Base-by-base conservation (phyloP, 345 rosid genomes). In the Crucihimalaya himalaica region DNA sequence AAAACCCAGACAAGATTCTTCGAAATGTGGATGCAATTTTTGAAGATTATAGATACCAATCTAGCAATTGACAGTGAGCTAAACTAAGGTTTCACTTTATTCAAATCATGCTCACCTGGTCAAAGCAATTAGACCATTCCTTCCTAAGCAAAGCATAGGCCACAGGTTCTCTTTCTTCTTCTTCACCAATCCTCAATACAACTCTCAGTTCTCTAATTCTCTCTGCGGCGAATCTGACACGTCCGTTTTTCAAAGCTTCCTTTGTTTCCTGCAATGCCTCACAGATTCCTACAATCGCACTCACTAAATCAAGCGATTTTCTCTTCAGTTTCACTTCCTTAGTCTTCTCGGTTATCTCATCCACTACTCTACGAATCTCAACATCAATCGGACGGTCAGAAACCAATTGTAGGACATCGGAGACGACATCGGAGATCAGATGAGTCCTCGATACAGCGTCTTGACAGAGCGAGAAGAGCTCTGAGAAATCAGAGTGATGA, bases 81-180 rank as follows among this genome's bases (percentile, higher is more conserved):
- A 42, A 27, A 56, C 20, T 19, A 42, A 48, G 43, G 51, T 27
- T 74, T 14, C 45, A 48, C 55, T 46, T 40, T 42, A 63, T 53
- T 32, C 59, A 15, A 39, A 6, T 8, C 34, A 35, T 19, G 8
- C 67, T 76, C 84, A 92, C 99, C 92, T 87, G 87, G 45, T 95
- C 99, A 68, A 90, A 95, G 81, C 90, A 87, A 73, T 80, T 86
- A 16, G 76, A 70, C 99, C 97, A 95, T 71, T 86, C 89, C 29
- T 86, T 82, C 80, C 91, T 84, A 77, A 95, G 71, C 77, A 95
- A 71, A 32, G 82, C 83, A 15, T 90, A 90, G 1, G 87, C 91
- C 16, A 84, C 69, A 32, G 99, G 99, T 70, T 94, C 97, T 8
- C 81, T 83, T 11, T 73, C 89, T 61, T 83, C 88, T 68, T 84